Evolutionary conservation across 2,329 filamentous ascomycete species (phyloP).

Genomic region (Geosmithia flava): DNA sequence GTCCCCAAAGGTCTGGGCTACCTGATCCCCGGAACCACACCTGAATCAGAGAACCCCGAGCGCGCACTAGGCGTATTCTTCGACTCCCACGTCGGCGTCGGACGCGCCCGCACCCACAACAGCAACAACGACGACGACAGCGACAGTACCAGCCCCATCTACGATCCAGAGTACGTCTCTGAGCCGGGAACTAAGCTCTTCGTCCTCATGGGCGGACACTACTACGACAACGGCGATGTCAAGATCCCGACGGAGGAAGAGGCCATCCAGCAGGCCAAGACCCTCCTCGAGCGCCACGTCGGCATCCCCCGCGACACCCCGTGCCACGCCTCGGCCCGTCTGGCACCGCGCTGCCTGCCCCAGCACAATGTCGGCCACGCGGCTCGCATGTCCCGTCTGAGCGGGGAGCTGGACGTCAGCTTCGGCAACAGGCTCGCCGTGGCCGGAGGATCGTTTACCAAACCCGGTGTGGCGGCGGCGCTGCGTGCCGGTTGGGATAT

Average conservation of each 20-base stretch:
- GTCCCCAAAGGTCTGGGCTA: conserved; percentile 74
- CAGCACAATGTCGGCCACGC: conserved; percentile 79
- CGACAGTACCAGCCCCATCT: conserved; percentile 17
- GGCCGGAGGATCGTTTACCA: conserved; percentile 40
- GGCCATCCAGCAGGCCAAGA: conserved; percentile 56
- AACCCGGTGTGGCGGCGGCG: conserved; percentile 36
- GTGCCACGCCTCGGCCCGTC: conserved; percentile 44
- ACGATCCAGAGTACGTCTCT: conserved; percentile 21
- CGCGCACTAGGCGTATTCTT: conserved; percentile 85
- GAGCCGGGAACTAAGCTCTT: conserved; percentile 71
- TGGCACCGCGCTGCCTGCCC: conserved; percentile 65
- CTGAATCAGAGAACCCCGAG: conserved; percentile 65
- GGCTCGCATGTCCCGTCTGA: conserved; percentile 42
- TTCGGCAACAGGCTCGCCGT: conserved; percentile 57
- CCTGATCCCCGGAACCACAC: conserved; percentile 66
- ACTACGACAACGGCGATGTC: conserved; percentile 47
- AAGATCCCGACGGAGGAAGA: conserved; percentile 46
- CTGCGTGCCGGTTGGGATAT: conserved; percentile 36
- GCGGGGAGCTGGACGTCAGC: conserved; percentile 36
- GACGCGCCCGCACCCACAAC: conserved; percentile 34
- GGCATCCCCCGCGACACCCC: conserved; percentile 50
- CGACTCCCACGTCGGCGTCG: conserved; percentile 51
- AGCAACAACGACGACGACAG: conserved; percentile 28
- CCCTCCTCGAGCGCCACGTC: conserved; percentile 62
- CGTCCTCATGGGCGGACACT: conserved; percentile 89